Conservation (phyloP, 1,139 yeast genomes). For the Debaryomyces nepalensis region DNA sequence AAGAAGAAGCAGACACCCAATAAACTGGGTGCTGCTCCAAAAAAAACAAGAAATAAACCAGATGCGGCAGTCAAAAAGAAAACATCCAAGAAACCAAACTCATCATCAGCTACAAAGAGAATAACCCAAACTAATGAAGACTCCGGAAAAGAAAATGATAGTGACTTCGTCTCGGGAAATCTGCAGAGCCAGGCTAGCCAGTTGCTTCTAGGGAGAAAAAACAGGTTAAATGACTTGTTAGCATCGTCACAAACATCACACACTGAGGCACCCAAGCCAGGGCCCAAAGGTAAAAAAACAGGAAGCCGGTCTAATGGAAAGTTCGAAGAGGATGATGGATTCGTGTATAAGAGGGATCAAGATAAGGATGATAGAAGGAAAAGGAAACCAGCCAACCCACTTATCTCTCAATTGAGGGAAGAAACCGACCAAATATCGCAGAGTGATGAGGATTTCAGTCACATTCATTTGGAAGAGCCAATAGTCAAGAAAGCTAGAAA, state of each 20-base stretch:
- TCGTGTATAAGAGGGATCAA: slow-evolving; percentile 43
- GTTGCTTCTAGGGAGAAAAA: slow-evolving; percentile 26
- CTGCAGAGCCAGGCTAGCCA: slow-evolving; percentile 17
- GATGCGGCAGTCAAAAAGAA: slow-evolving; percentile 6
- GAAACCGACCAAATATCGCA: slow-evolving; percentile 27
- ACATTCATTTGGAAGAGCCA: slow-evolving; percentile 17
- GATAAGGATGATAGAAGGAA: slow-evolving; percentile 20
- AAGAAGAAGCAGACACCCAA: slow-evolving; percentile 17
- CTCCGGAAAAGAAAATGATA: slow-evolving; percentile 3
- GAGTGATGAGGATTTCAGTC: slow-evolving; percentile 21
- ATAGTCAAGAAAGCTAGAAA: slow-evolving; percentile 7
- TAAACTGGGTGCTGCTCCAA: slow-evolving; percentile 9
- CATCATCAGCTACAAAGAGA: slow-evolving; percentile 6
- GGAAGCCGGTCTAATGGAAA: slow-evolving; percentile 13
- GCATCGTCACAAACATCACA: slow-evolving; percentile 20
- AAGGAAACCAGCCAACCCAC: slow-evolving; percentile 30
- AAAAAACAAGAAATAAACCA: slow-evolving; percentile 3
- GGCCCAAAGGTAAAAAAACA: slow-evolving; percentile 10
- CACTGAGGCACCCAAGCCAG: slow-evolving; percentile 4
- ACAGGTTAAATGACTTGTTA: slow-evolving; percentile 32
- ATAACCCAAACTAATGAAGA: slow-evolving; percentile 3
- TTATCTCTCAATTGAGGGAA: slow-evolving; percentile 30
- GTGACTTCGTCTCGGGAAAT: slow-evolving; percentile 11
- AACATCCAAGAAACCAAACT: slow-evolving; percentile 7
- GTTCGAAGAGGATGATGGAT: slow-evolving; percentile 53